Base-by-base conservation (phyloP, 1,284 basidiomycete species). In the Apiotrichum veenhuisii region DNA sequence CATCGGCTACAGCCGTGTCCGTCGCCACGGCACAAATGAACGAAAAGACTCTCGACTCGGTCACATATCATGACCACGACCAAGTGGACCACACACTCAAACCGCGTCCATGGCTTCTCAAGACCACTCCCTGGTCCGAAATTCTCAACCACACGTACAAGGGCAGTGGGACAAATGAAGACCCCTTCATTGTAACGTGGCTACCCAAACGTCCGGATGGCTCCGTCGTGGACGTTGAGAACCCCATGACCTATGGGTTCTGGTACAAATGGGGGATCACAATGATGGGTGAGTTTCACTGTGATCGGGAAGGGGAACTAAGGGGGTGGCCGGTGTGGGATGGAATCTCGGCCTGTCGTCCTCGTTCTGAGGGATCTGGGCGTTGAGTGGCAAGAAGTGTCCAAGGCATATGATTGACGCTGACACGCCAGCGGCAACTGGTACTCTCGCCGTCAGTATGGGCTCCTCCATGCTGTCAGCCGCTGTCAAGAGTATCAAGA, bases 181-280 rank as follows among this genome's bases (percentile, higher is more conserved):
- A 76, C 36, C 78, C 78, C 0, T 77, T 69, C 58, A 67, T 79
- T 18, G 71, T 79, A 17, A 65, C 67, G 37, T 74, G 73, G 73
- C 41, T 61, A 22, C 55, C 52, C 8, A 55, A 56, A 8, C 12
- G 33, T 33, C 30, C 45, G 2, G 27, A 45, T 9, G 44, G 44
- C 15, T 7, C 30, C 5, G 14, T 45, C 5, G 30, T 55, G 15
- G 58, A 52, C 23, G 42, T 20, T 27, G 71, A 73, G 54, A 66
- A 74, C 55, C 71, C 72, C 7, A 57, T 68, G 42, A 61, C 55
- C 18, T 72, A 64, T 59, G 30, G 49, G 15, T 26, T 38, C 14
- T 46, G n/a, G 15, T 70, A 70, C 65, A 71, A 73, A 52, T 73
- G 71, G 70, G 33, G 45, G 5, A 27, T 47, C 30, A 45, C 44